Evolutionary conservation across 441 rosid genomes (phyloP).

Genomic region (Populus trichocarpa): DNA sequence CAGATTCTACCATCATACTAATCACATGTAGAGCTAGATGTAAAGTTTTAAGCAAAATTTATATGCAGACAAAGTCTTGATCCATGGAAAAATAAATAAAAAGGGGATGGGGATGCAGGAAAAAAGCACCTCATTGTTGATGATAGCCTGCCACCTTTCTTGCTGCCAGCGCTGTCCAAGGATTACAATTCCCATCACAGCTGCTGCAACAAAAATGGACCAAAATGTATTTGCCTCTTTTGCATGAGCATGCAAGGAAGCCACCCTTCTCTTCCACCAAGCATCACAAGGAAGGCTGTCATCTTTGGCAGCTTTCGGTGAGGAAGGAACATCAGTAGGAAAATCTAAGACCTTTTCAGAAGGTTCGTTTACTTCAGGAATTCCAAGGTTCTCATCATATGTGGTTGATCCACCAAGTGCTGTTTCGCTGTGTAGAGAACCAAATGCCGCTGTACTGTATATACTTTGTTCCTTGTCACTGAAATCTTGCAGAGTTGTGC

Average conservation of each 20-base stretch:
- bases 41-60: neutral
- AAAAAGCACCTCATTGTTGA: conserved; percentile 59
- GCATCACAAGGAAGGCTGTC: conserved; percentile 68
- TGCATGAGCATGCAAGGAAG: conserved; percentile 65
- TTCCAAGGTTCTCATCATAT: conserved; percentile 29
- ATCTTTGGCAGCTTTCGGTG: conserved; percentile 38
- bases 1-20: neutral
- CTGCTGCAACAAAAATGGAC: conserved; percentile 93
- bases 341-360: conserved; percentile 33
- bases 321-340: conserved; percentile 33
- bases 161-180: conserved; percentile 94
- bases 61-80: neutral
- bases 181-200: conserved; percentile 88
- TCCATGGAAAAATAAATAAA: neutral
- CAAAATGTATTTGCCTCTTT: conserved; percentile 86
- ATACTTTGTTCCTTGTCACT: conserved; percentile 44
- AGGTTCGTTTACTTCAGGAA: conserved; percentile 38
- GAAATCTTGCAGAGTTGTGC: conserved; percentile 27
- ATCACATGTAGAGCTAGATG: neutral
- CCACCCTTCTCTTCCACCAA: conserved; percentile 94
- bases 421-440: conserved; percentile 48
- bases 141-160: conserved; percentile 76
- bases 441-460: conserved; percentile 41
- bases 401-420: conserved; percentile 44
- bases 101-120: neutral